Evolutionary conservation across 306 rosid species (phyloP).

Genomic region (Geum urbanum): DNA sequence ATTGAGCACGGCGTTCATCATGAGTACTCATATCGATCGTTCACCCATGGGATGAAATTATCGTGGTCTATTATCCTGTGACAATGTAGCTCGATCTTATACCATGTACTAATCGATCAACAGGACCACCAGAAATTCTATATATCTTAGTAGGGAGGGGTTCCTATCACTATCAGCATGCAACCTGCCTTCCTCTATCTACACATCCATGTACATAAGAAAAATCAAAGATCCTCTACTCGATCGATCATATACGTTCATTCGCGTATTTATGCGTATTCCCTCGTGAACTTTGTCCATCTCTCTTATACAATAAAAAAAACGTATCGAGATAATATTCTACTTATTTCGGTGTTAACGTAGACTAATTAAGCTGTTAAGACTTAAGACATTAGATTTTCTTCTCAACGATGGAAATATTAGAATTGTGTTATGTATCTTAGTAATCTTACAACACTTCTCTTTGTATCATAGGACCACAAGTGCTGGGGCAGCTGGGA

Average conservation of each 20-base stretch:
- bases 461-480: not conserved
- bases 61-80: not conserved
- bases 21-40: too few relatives aligned
- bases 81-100: not conserved
- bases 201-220: not conserved
- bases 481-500: not conserved
- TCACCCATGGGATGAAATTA: not conserved
- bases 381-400: too few relatives aligned
- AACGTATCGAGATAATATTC: too few relatives aligned
- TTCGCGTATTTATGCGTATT: not conserved
- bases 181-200: not conserved
- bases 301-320: not conserved
- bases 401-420: not conserved
- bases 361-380: too few relatives aligned
- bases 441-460: not conserved
- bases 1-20: not conserved
- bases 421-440: not conserved
- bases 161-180: slow-evolving; percentile 7
- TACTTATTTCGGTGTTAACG: too few relatives aligned
- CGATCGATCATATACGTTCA: not conserved
- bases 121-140: slow-evolving; percentile 13
- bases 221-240: not conserved
- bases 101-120: not conserved
- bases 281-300: not conserved
- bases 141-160: not conserved